Percentiles rank a stretch among this genome's conserved stretches.
phyloP scores from a whole-genome alignment of 1,139 yeast species.

The Suhomyces guaymorum region DNA sequence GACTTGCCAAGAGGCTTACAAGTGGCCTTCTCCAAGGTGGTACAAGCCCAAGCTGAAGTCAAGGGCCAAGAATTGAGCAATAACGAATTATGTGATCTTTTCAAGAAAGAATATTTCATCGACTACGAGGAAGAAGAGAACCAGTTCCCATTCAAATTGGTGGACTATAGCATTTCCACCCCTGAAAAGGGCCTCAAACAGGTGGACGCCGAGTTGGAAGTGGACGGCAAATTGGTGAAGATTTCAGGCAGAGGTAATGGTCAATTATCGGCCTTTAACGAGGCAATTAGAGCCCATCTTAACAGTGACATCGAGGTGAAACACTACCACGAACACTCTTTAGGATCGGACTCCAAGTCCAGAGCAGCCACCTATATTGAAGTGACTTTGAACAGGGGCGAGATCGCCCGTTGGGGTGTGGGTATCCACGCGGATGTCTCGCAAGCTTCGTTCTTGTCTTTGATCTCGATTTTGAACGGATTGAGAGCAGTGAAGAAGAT shows the following conservation, averaged over 20 bases:
- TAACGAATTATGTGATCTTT: conserved; percentile 73
- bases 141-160: conserved; percentile 41
- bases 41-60: conserved; percentile 78
- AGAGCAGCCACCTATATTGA: conserved; percentile 91
- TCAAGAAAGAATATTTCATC: conserved; percentile 70
- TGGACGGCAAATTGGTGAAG: conserved; percentile 48
- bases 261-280: conserved; percentile 87
- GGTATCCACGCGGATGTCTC: conserved; percentile 93
- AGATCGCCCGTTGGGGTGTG: conserved; percentile 79
- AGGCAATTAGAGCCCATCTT: conserved; percentile 66
- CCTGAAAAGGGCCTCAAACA: conserved; percentile 26
- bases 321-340: conserved; percentile 87
- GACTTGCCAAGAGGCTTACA: conserved; percentile 93
- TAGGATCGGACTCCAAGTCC: conserved; percentile 78
- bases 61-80: conserved; percentile 83
- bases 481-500: conserved; percentile 23
- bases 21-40: conserved; percentile 82
- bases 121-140: conserved; percentile 43
- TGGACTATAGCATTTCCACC: conserved; percentile 51
- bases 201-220: conserved; percentile 40
- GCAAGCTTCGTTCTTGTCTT: conserved; percentile 81
- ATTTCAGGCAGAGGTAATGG: conserved; percentile 86
- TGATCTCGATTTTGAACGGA: conserved; percentile 70
- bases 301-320: conserved; percentile 67
- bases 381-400: conserved; percentile 44